phyloP scores from a whole-genome alignment of 495 filamentous ascomycete genomes.

The Aspergillus sclerotiicarbonarius region DNA sequence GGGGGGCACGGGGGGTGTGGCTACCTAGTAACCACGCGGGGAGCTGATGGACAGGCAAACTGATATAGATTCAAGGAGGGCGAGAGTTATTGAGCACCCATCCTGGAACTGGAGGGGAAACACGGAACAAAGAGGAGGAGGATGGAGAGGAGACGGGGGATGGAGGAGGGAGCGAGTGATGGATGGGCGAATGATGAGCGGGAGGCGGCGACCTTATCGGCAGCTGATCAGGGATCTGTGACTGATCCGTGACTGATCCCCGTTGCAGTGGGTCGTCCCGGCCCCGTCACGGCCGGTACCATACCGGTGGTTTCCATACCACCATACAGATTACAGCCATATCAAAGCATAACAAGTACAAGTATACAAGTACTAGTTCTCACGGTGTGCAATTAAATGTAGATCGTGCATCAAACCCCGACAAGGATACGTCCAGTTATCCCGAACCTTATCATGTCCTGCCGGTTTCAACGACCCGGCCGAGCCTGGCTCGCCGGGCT shows the following conservation, averaged over 20 bases:
- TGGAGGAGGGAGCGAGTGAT: background rate
- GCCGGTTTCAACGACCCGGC: background rate
- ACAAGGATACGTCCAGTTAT: background rate
- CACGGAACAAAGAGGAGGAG: slow-evolving; percentile 5
- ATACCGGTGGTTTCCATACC: background rate
- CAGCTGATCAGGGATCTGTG: slow-evolving; percentile 13
- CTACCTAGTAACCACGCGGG: background rate
- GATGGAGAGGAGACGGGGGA: background rate
- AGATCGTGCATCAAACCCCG: background rate
- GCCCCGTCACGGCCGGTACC: background rate
- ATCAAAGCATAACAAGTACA: too few species aligned
- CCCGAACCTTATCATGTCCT: background rate
- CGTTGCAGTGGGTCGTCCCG: background rate
- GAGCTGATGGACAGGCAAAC: background rate
- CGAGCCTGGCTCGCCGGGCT: background rate
- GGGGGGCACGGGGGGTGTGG: background rate
- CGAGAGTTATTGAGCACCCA: slow-evolving; percentile 11
- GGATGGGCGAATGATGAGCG: background rate
- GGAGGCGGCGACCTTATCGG: slow-evolving; percentile 13
- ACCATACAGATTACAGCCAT: background rate
- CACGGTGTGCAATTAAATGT: background rate
- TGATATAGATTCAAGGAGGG: background rate
- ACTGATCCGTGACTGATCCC: too few species aligned
- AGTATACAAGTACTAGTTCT: too few species aligned
- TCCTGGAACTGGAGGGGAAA: background rate